Evolutionary conservation across 2,329 filamentous ascomycete species (phyloP).

Genomic region (Colletotrichum shisoi): DNA sequence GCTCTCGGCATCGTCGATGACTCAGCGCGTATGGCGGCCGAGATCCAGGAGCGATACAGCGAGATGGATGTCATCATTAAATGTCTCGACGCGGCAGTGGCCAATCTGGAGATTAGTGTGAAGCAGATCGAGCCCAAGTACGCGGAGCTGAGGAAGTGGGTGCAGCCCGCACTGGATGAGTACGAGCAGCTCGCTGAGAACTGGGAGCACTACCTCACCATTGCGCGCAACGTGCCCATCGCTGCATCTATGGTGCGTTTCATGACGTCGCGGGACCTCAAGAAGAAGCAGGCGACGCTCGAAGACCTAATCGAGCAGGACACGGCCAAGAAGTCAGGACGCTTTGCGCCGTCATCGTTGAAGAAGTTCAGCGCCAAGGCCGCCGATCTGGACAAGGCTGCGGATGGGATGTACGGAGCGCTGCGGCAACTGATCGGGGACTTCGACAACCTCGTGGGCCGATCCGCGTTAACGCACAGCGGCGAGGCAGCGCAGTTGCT

Average conservation of each 20-base stretch:
- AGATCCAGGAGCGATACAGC: constrained; percentile 70
- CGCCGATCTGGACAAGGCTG: constrained; percentile 66
- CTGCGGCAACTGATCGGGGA: constrained; percentile 69
- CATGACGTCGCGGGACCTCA: constrained; percentile 61
- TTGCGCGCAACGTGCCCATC: constrained; percentile 70
- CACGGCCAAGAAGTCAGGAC: constrained; percentile 75
- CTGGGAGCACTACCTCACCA: constrained; percentile 73
- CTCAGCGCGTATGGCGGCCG: constrained; percentile 70
- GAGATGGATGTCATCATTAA: constrained; percentile 80
- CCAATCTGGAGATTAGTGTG: constrained; percentile 81
- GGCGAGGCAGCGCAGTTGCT: constrained; percentile 74
- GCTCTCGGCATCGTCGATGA: constrained; percentile 73
- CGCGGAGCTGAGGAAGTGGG: constrained; percentile 74
- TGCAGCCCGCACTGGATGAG: constrained; percentile 71
- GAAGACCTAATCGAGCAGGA: constrained; percentile 80
- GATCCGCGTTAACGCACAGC: constrained; percentile 64
- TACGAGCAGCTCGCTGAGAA: constrained; percentile 69
- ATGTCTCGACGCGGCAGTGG: constrained; percentile 83
- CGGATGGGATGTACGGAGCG: constrained; percentile 66
- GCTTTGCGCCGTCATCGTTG: constrained; percentile 66
- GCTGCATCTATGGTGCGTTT: constrained; percentile 71
- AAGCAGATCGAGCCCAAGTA: constrained; percentile 76
- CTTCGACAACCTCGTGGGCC: constrained; percentile 66
- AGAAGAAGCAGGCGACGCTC: constrained; percentile 65
- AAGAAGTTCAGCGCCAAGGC: constrained; percentile 68